A percentile compares a stretch with the other conserved stretches of the same genome.
These are phyloP conservation scores for Fusarium sp. DNA, from an alignment of 2,329 filamentous ascomycete species.

Conservation along the genomic window DNA sequence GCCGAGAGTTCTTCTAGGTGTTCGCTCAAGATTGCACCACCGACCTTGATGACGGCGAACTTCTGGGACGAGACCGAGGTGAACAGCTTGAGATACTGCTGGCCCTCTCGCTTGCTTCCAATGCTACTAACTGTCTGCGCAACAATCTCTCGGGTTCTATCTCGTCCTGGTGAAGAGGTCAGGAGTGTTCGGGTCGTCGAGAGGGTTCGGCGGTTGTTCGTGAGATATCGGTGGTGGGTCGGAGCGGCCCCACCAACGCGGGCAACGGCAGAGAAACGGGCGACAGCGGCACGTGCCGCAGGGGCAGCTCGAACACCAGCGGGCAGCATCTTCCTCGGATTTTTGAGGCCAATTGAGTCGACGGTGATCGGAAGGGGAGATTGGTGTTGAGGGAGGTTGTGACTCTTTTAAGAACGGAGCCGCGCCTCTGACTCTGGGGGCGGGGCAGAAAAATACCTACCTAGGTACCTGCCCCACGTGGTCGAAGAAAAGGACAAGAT, in stretches of 20 bases:
- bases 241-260: constrained; percentile 34
- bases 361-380: constrained; percentile 11
- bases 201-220: constrained; percentile 42
- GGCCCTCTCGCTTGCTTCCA: constrained; percentile 92
- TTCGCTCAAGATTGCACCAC: constrained; percentile 93
- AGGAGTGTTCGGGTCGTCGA: constrained; percentile 37
- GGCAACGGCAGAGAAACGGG: constrained; percentile 15
- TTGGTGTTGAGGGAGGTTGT: background rate
- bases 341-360: constrained; percentile 39
- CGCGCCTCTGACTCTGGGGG: constrained; percentile 18
- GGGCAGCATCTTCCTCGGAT: constrained; percentile 52
- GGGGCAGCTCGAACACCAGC: constrained; percentile 53
- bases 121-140: constrained; percentile 83
- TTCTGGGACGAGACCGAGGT: constrained; percentile 95
- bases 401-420: constrained; percentile 23
- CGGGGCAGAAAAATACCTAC: constrained; percentile 29
- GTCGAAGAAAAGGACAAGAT: too few relatives aligned
- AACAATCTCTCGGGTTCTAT: constrained; percentile 50
- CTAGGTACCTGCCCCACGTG: background rate
- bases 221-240: constrained; percentile 39
- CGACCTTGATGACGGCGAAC: constrained; percentile 98
- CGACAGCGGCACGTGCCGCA: constrained; percentile 32
- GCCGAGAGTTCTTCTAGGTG: constrained; percentile 86
- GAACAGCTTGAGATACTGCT: constrained; percentile 98
- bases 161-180: constrained; percentile 35